Percentiles rank a stretch among this genome's conserved stretches.
phyloP scores from a whole-genome alignment of 176 grass and related monocot genomes.

The Stipa capillata region DNA sequence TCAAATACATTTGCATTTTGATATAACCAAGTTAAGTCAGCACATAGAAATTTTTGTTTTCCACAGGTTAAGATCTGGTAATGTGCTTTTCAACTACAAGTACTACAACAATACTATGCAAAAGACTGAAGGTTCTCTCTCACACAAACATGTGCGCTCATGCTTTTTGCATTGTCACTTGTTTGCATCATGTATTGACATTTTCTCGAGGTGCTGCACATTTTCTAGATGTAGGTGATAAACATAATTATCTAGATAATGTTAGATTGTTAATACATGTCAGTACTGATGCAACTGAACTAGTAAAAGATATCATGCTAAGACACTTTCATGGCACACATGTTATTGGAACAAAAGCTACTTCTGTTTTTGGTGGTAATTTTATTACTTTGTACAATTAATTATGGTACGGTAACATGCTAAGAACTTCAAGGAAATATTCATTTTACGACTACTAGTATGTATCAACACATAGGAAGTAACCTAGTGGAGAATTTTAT shows the following conservation, averaged over 20 bases:
- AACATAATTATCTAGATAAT: not conserved
- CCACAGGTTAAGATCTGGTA: constrained; percentile 74
- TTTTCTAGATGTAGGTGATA: not conserved
- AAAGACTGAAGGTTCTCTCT: constrained; percentile 63
- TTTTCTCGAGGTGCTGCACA: not conserved
- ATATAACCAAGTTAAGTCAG: not conserved
- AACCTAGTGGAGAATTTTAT: not conserved
- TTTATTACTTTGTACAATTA: not conserved
- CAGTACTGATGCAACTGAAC: not conserved
- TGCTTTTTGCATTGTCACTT: not conserved
- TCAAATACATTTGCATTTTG: not conserved
- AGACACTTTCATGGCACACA: not conserved
- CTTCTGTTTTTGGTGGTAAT: not conserved
- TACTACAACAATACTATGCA: constrained; percentile 87
- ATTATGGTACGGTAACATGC: not conserved
- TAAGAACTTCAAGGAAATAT: not conserved
- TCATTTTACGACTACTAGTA: not conserved
- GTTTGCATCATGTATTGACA: not conserved
- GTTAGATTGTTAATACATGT: not conserved
- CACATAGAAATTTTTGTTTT: not conserved
- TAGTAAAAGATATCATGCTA: not conserved
- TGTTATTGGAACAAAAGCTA: not conserved
- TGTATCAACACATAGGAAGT: not conserved
- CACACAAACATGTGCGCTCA: not conserved
- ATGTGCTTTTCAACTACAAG: constrained; percentile 87